Evolutionary conservation across 306 rosid species (phyloP), one percentile per base, ranked within the genome.

Genomic region (Begonia fuchsioides): DNA sequence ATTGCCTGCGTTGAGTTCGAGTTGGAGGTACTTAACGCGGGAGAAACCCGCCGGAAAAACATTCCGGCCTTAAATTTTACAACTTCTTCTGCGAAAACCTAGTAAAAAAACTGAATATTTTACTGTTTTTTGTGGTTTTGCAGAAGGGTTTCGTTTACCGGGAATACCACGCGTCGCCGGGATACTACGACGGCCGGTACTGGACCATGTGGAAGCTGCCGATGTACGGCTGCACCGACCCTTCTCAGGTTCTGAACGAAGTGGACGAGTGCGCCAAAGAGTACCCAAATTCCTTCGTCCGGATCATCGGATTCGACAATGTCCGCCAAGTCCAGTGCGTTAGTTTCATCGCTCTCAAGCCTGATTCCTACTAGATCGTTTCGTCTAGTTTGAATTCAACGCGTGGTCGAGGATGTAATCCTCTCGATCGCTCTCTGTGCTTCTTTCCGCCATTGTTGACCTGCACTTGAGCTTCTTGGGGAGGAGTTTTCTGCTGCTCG

Each of bases 141-240:
- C 53, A 15, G 95, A 1, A 59, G 0, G 65, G 74, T 0, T 74
- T 55, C 4, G 73, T 72, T 7, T 43, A 69, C 85, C 87, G 95
- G 63, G 81, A 77, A 72, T 0, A 90, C 83, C 0, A 64, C 73
- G 47, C 1, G 0, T 69, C 87, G 13, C 94, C 94, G 0, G 92
- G 95, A 32, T 85, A 90, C 85, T 85, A 90, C 17, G 98, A 85
- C 17, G 94, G 98, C 15, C 65, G 94, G 0, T 77, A 69, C 76
- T 85, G 98, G 94, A 75, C 85, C 14, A 90, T 90, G 95, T 85
- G 95, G 92, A 90, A 81, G 77, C 68, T 90, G 7, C 95, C 98
- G 15, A 67, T 85, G 94, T 90, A 59, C 47, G 98, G 93, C 0
- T 67, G 83, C 85, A 85, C 63, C 0, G 94, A 85, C 35, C 0